A percentile compares a stretch with the other conserved stretches of the same genome.
Evolutionary conservation across 2,329 filamentous ascomycete species (phyloP).

Genomic region (Verticillium nonalfalfae): DNA sequence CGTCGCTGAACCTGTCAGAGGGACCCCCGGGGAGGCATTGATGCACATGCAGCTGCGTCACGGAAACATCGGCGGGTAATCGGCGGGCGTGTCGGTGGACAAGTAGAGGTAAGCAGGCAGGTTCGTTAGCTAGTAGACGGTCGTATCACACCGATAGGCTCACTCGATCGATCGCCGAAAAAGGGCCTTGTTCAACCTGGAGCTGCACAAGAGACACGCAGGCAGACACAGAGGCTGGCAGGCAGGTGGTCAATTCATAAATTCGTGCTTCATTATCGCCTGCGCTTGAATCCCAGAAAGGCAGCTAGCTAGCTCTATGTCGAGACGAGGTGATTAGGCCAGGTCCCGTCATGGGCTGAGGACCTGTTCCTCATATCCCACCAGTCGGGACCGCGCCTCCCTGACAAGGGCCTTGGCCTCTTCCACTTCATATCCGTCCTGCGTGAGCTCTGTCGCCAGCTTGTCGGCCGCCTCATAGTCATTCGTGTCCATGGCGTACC

Average conservation of each 20-base stretch:
- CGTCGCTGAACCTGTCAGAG: background rate
- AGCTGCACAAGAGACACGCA: too few species aligned
- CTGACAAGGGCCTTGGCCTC: constrained; percentile 90
- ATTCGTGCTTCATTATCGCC: background rate
- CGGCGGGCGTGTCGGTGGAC: background rate
- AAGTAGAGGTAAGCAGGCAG: background rate
- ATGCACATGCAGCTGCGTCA: too few species aligned
- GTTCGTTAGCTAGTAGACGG: too few species aligned
- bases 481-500: constrained; percentile 67
- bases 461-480: constrained; percentile 74
- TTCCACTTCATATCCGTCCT: constrained; percentile 94
- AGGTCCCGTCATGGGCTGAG: background rate
- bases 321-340: background rate
- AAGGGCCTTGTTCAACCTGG: too few species aligned
- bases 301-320: background rate
- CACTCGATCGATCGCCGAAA: background rate
- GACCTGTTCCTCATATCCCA: background rate
- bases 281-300: background rate
- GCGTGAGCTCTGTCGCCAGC: constrained; percentile 83
- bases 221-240: background rate
- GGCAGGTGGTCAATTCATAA: background rate
- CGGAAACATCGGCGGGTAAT: background rate
- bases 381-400: constrained; percentile 74
- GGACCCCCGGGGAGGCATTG: background rate
- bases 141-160: background rate